Evolutionary conservation across 495 filamentous ascomycete genomes (phyloP), one percentile per base, ranked within the genome.

Genomic region (Letharia columbiana): DNA sequence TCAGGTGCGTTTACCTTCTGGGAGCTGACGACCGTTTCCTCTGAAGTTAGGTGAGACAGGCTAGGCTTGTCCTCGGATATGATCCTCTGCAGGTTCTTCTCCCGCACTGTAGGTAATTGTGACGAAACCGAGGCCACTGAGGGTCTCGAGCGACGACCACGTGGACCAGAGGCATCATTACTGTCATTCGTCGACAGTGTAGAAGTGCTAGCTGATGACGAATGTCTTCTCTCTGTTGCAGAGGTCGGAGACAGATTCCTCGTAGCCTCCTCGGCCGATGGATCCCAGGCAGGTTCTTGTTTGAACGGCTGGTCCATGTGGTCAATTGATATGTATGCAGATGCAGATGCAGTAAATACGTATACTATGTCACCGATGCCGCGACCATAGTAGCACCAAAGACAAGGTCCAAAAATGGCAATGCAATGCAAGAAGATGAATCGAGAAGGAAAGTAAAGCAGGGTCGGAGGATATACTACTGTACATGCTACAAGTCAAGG

Each of bases 11-110:
- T 44, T 52, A 70, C 70, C 41, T 72, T 68, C 45, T 69, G 68
- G n/a, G 70, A 70, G 49, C 68, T 72, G 44, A 72, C 66, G 39
- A 72, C 66, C 1, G 70, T 65, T 56, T 72, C 70, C 44, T 70
- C 70, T 15, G 68, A 66, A 31, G 5, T 28, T 13, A 66, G 0
- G 5, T 59, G 31, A 10, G 37, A 33, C 18, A 64, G 61, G 37
- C 61, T 60, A 18, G 61, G 60, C 42, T 50, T 66, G n/a, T 69
- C 57, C 39, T 56, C 57, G 41, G 52, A 49, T 42, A 67, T 47
- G 7, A 49, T 50, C 20, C 64, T 70, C 35, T 64, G 60, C 47
- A 66, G 59, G 18, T 70, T 68, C 65, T 62, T 64, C 28, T 72
- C 70, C 17, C 68, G 68, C 28, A 72, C 68, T 35, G 65, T 68